Evolutionary conservation across 768 basidiomycete genomes (phyloP), one percentile per base, ranked within the genome.

Genomic region (Saitozyma podzolica): DNA sequence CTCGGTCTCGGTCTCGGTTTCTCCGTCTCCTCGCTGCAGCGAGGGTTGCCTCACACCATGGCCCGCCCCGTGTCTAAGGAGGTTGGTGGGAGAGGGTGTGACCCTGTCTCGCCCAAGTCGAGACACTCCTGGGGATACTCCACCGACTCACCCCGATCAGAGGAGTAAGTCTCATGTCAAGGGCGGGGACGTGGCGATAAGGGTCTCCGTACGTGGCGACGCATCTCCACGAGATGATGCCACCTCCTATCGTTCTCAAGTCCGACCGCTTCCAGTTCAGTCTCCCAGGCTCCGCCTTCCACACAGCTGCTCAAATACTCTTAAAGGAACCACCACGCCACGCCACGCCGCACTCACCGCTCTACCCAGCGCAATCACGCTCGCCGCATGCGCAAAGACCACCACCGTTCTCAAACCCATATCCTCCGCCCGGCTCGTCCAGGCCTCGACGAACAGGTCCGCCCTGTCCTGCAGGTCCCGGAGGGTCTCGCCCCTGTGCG

Each of bases 381-480:
- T 72, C n/a, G 77, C 77, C 9, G 78, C 79, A 67, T 80, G 79
- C 14, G 69, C 75, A 52, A 79, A 73, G 8, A 80, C 68, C n/a
- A 73, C 72, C 41, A 80, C 68, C 17, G 67, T 63, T 58, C 66
- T 72, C 14, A 73, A 68, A 0, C 70, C 70, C 60, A 73, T 62
- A n/a, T 64, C 74, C 54, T 75, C 74, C 8, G 69, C 61, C 47
- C 71, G 55, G 3, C 56, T 61, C 16, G 66, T 66, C 63, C 70
- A 77, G 19, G 64, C 68, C 40, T 79, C 72, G 6, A 74, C 63
- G 52, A 76, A 76, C 56, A 69, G 45, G 42, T 71, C 68, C 17
- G 68, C 67, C 19, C 69, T 48, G 48, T 70, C 69, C 11, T 77
- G 76, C 37, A 77, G 47, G 39, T 76, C 78, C 16, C 56, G 39